Conservation (phyloP, 78 protist genomes). For the Trichosphaerium sp. region DNA sequence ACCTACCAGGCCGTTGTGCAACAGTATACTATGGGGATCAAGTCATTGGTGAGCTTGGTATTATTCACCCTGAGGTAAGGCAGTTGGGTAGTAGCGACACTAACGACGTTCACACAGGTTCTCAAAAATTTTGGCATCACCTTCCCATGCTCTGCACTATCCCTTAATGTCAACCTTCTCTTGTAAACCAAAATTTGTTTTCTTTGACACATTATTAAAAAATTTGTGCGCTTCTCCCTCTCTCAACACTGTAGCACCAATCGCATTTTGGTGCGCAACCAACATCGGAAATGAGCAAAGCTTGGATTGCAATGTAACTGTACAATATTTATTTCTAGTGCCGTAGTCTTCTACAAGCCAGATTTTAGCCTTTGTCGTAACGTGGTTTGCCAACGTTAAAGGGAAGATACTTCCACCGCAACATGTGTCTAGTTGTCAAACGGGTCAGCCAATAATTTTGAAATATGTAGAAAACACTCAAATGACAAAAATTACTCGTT, state of each 20-base stretch:
- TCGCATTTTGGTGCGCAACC: too few species aligned
- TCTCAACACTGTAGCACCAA: too few species aligned
- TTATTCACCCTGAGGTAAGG: conserved; percentile 75
- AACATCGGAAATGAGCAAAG: too few species aligned
- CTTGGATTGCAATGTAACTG: too few species aligned
- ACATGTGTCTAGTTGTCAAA: too few species aligned
- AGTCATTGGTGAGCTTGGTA: conserved; percentile 75
- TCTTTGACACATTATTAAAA: background rate
- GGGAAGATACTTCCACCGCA: conserved; percentile 29
- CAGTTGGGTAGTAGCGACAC: too few species aligned
- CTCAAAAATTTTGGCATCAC: conserved; percentile 34
- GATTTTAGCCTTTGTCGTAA: background rate
- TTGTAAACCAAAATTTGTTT: background rate
- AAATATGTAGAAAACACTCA: too few species aligned
- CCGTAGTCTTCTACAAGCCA: too few species aligned
- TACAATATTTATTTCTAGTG: background rate
- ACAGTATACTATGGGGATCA: conserved; percentile 21
- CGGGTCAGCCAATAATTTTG: too few species aligned
- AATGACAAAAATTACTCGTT: too few species aligned
- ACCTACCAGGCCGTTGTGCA: conserved; percentile 59
- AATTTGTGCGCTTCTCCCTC: background rate
- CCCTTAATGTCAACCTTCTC: background rate
- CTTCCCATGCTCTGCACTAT: conserved; percentile 51
- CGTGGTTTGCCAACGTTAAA: conserved; percentile 9
- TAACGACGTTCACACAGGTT: too few species aligned